Conservation (phyloP, 768 basidiomycete genomes). For the Naganishia onofrii region DNA sequence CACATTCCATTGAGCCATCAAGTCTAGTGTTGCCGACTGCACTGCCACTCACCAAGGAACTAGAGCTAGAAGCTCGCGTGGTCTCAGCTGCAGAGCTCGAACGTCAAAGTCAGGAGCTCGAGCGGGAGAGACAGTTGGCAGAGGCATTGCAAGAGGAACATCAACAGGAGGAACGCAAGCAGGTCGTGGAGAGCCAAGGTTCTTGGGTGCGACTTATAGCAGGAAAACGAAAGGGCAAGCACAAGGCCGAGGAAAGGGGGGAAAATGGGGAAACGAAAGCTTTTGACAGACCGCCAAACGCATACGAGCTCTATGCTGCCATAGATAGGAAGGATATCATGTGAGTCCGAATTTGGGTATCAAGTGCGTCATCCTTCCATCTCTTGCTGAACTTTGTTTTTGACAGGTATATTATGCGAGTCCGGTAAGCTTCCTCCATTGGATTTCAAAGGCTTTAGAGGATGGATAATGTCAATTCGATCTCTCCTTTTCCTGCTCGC, state of each 20-base stretch:
- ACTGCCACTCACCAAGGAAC: conserved; percentile 33
- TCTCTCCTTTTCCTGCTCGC: conserved; percentile 14
- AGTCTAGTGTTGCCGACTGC: conserved; percentile 6
- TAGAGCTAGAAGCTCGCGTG: conserved; percentile 37
- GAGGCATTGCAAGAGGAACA: conserved; percentile 48
- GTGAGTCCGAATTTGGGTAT: conserved; percentile 55
- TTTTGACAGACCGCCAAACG: conserved; percentile 54
- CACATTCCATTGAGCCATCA: conserved; percentile 16
- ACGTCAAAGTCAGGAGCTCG: conserved; percentile 37
- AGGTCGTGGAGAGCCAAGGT: conserved; percentile 28
- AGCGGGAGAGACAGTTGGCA: conserved; percentile 40
- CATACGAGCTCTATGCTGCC: conserved; percentile 73
- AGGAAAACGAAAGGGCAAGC: conserved; percentile 28
- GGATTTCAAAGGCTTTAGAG: too few relatives aligned
- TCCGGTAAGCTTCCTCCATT: conserved; percentile 29
- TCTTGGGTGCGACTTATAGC: conserved; percentile 30
- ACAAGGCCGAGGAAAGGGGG: conserved; percentile 28
- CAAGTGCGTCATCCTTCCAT: too few relatives aligned
- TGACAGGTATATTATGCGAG: conserved; percentile 48
- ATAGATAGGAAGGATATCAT: conserved; percentile 80
- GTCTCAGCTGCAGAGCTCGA: conserved; percentile 44
- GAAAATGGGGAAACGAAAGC: conserved; percentile 26
- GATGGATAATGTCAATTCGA: background rate
- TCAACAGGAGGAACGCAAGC: conserved; percentile 36
- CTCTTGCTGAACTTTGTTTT: background rate